Conservation (phyloP, 768 basidiomycete genomes). For the Trametes cingulata region DNA sequence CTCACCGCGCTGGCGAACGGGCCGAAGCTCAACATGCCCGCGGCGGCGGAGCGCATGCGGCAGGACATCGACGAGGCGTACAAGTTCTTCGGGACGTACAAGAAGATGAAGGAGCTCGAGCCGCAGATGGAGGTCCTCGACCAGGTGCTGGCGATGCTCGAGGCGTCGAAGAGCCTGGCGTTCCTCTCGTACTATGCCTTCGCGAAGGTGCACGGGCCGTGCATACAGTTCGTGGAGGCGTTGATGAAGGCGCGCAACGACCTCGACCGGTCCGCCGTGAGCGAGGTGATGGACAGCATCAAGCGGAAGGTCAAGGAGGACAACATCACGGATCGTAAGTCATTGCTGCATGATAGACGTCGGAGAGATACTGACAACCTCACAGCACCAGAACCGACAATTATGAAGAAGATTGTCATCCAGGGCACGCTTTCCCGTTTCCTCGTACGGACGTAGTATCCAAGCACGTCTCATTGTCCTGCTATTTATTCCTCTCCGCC, state of each 20-base stretch:
- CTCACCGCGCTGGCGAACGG: slow-evolving; percentile 84
- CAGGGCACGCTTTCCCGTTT: slow-evolving; percentile 77
- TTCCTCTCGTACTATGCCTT: slow-evolving; percentile 95
- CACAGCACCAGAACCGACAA: slow-evolving; percentile 76
- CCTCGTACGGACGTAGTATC: slow-evolving; percentile 37
- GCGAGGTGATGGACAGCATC: slow-evolving; percentile 91
- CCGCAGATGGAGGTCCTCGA: slow-evolving; percentile 84
- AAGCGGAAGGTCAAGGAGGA: slow-evolving; percentile 94
- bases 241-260: slow-evolving; percentile 89
- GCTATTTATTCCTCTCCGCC: not conserved
- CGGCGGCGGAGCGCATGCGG: slow-evolving; percentile 79
- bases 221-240: slow-evolving; percentile 87
- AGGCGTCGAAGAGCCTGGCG: slow-evolving; percentile 84
- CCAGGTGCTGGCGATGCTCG: slow-evolving; percentile 74
- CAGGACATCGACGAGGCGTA: slow-evolving; percentile 78
- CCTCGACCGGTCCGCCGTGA: slow-evolving; percentile 83
- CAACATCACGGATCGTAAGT: slow-evolving; percentile 76
- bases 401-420: slow-evolving; percentile 88
- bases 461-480: not conserved
- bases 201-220: slow-evolving; percentile 91
- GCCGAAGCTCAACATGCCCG: slow-evolving; percentile 84
- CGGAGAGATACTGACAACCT: not conserved
- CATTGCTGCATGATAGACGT: not conserved
- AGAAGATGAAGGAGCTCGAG: slow-evolving; percentile 79
- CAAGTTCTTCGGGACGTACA: slow-evolving; percentile 78